These are phyloP conservation scores for Phytophthora syringae DNA, from an alignment of 352 stramenopile species.

Conservation along the genomic window DNA sequence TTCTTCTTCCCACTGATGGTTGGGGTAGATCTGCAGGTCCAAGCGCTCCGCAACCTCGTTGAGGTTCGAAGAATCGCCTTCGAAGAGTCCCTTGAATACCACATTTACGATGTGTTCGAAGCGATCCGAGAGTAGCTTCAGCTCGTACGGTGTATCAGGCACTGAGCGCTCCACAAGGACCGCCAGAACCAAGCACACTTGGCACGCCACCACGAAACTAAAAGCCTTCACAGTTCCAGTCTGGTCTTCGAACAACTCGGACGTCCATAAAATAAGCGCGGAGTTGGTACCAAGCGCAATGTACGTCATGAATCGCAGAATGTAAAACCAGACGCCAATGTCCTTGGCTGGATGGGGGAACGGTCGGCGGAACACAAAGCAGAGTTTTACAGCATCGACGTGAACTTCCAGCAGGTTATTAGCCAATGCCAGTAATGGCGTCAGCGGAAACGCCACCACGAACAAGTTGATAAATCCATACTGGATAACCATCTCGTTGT, in stretches of 20 bases:
- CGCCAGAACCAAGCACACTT: slow-evolving; percentile 73
- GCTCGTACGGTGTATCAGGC: slow-evolving; percentile 62
- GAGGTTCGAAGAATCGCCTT: slow-evolving; percentile 71
- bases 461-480: slow-evolving; percentile 97
- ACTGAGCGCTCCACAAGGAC: slow-evolving; percentile 67
- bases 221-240: slow-evolving; percentile 57
- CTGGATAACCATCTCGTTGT: slow-evolving; percentile 94
- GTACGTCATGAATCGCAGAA: slow-evolving; percentile 84
- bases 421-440: slow-evolving; percentile 87
- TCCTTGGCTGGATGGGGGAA: slow-evolving; percentile 82
- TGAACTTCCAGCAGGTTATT: slow-evolving; percentile 94
- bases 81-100: slow-evolving; percentile 78
- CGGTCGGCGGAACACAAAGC: slow-evolving; percentile 75
- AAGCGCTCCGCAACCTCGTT: slow-evolving; percentile 76
- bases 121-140: slow-evolving; percentile 62
- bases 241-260: slow-evolving; percentile 65
- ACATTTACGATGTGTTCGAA: slow-evolving; percentile 79
- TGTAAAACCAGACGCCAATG: slow-evolving; percentile 94
- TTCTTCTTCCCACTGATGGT: slow-evolving; percentile 65
- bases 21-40: slow-evolving; percentile 78
- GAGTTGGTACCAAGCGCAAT: slow-evolving; percentile 81
- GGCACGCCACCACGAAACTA: slow-evolving; percentile 73
- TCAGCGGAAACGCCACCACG: slow-evolving; percentile 93
- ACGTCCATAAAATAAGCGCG: slow-evolving; percentile 84
- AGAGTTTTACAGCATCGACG: slow-evolving; percentile 88